These are phyloP conservation scores for Tulasnella sp. DNA, from an alignment of 768 basidiomycete species.

Conservation along the genomic window DNA sequence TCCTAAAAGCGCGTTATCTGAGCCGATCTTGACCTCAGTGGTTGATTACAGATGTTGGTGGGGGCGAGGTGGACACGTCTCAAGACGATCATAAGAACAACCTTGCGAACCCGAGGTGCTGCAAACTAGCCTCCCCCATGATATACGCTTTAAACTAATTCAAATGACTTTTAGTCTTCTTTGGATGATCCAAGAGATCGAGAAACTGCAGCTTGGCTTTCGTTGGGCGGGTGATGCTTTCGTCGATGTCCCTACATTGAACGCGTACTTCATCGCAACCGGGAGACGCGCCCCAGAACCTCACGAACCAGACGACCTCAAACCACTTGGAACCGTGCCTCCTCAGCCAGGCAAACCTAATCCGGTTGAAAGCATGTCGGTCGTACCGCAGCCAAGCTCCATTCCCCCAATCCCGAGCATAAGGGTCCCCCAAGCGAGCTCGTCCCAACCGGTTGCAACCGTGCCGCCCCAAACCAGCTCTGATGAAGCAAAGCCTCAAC, in stretches of 20 bases:
- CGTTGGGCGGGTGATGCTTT: not conserved
- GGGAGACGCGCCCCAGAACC: not conserved
- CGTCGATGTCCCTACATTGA: not conserved
- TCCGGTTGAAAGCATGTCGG: no score
- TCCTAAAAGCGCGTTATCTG: not conserved
- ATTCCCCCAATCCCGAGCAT: no score
- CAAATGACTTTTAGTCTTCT: not conserved
- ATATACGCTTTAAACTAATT: not conserved
- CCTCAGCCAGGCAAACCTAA: no score
- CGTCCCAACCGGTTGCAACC: no score
- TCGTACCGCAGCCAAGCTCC: no score
- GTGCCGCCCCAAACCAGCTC: no score
- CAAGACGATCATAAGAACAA: not conserved
- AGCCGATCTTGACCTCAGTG: not conserved
- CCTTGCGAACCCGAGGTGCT: not conserved
- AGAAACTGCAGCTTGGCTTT: not conserved
- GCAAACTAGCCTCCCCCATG: not conserved
- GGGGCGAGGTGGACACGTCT: not conserved
- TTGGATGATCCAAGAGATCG: not conserved
- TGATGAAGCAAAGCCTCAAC: no score
- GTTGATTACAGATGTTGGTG: not conserved
- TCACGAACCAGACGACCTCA: not conserved
- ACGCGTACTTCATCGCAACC: not conserved
- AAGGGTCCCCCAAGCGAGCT: no score
- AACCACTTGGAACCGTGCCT: no score